These are phyloP conservation scores for Hymenoscyphus repandus DNA, from an alignment of 2,329 filamentous ascomycete genomes.

Conservation along the genomic window DNA sequence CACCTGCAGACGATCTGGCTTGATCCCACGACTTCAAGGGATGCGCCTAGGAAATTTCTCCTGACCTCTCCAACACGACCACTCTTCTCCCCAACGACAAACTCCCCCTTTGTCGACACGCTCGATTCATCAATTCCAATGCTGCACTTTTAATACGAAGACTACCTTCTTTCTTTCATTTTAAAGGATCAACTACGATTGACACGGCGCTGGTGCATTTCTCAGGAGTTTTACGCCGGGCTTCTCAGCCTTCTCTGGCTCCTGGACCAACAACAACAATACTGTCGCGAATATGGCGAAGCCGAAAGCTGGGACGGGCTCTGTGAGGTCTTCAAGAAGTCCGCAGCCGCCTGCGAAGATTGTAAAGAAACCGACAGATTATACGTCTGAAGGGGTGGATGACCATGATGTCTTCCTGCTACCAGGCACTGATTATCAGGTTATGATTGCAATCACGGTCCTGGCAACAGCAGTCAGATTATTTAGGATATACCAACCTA, in stretches of 20 bases:
- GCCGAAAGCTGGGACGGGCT: slow-evolving; percentile 18
- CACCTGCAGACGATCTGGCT: slow-evolving; percentile 20
- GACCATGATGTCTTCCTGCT: slow-evolving; percentile 92
- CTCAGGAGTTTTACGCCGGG: slow-evolving; percentile 14
- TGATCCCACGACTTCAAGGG: slow-evolving; percentile 18
- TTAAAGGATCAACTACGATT: slow-evolving; percentile 8
- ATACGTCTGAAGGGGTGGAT: slow-evolving; percentile 71
- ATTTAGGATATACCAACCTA: slow-evolving; percentile 94
- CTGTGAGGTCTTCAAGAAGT: slow-evolving; percentile 14
- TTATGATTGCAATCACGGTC: slow-evolving; percentile 67
- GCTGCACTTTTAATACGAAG: slow-evolving; percentile 24
- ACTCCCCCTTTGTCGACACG: background rate
- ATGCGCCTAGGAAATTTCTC: slow-evolving; percentile 13
- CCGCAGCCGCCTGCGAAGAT: slow-evolving; percentile 10
- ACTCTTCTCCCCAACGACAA: background rate
- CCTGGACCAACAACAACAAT: slow-evolving; percentile 1
- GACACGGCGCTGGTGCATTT: slow-evolving; percentile 10
- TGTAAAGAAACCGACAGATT: slow-evolving; percentile 42
- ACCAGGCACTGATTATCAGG: slow-evolving; percentile 75
- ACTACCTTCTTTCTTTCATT: slow-evolving; percentile 25
- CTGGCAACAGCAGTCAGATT: slow-evolving; percentile 76
- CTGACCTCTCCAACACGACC: slow-evolving; percentile 5
- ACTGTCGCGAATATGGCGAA: slow-evolving; percentile 23
- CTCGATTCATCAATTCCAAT: slow-evolving; percentile 22
- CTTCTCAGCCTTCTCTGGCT: slow-evolving; percentile 13